A percentile compares a stretch with the other conserved stretches of the same genome.
Evolutionary conservation across 1,284 basidiomycete species (phyloP).

Genomic region (Ustanciosporium gigantosporum): DNA sequence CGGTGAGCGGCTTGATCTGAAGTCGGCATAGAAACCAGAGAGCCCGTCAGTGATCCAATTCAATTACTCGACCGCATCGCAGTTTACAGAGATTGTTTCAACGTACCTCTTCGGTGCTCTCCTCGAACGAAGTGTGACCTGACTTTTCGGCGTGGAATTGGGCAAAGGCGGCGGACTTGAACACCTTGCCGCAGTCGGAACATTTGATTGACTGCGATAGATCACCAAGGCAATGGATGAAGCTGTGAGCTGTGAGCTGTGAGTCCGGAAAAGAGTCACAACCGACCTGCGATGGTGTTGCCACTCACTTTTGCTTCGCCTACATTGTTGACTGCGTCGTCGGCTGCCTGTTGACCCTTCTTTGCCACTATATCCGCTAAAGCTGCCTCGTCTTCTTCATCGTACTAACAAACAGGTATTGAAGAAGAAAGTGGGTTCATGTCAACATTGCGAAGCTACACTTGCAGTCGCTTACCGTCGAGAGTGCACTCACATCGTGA

Average conservation of each 20-base stretch:
- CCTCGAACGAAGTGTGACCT: conserved; percentile 83
- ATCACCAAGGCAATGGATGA: too few relatives aligned
- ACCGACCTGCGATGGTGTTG: neutral
- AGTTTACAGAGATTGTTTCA: neutral
- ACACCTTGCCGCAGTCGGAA: conserved; percentile 53
- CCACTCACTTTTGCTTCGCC: conserved; percentile 44
- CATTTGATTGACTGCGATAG: conserved; percentile 53
- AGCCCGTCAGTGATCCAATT: too few relatives aligned
- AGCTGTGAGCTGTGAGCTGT: too few relatives aligned
- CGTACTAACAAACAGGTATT: too few relatives aligned
- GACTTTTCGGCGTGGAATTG: conserved; percentile 94
- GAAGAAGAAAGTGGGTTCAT: too few relatives aligned
- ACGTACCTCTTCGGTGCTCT: conserved; percentile 86
- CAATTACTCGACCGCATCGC: neutral
- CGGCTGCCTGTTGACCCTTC: conserved; percentile 43
- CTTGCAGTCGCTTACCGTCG: too few relatives aligned
- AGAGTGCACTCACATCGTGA: conserved; percentile 22
- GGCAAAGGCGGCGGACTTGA: conserved; percentile 80
- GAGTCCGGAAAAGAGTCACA: neutral
- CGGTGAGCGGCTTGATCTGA: conserved; percentile 83
- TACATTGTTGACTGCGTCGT: conserved; percentile 33
- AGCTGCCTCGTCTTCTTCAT: conserved; percentile 51
- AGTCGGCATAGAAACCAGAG: neutral
- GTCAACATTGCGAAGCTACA: too few relatives aligned
- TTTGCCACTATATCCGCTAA: conserved; percentile 41